A percentile compares a stretch with the other conserved stretches of the same genome.
Conservation (phyloP, 805 yeast genomes). For the Candida xiaguanensis region DNA sequence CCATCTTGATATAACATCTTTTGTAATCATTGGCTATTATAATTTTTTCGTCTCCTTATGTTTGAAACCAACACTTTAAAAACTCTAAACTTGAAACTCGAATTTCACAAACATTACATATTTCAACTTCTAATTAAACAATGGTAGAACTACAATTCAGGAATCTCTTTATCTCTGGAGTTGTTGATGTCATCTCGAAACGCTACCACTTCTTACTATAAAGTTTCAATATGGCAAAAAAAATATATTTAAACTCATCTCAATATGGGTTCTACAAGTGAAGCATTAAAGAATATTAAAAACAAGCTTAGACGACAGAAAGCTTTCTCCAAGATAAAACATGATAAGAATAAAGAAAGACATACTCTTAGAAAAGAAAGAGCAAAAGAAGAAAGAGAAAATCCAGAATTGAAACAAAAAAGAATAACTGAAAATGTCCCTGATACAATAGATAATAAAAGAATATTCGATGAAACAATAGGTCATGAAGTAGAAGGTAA, state of each 20-base stretch:
- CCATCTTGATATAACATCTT: slow-evolving; percentile 16
- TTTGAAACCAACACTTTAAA: background rate
- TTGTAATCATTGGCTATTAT: slow-evolving; percentile 1
- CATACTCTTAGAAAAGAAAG: slow-evolving; percentile 76
- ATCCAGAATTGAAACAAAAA: slow-evolving; percentile 78
- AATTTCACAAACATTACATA: background rate
- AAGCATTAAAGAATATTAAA: slow-evolving; percentile 45
- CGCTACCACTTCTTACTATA: background rate
- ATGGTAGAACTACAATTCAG: too few relatives aligned
- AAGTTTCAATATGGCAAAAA: background rate
- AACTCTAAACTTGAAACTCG: background rate
- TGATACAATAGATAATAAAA: slow-evolving; percentile 74
- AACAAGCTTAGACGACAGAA: slow-evolving; percentile 81
- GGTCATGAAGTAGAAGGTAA: slow-evolving; percentile 50
- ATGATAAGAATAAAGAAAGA: slow-evolving; percentile 69
- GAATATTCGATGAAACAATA: slow-evolving; percentile 86
- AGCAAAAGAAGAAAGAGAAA: slow-evolving; percentile 80
- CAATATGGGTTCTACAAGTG: slow-evolving; percentile 21
- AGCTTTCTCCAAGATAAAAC: slow-evolving; percentile 67
- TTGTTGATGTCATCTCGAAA: background rate
- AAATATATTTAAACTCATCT: slow-evolving; percentile 4
- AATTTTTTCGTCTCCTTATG: background rate
- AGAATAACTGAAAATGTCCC: slow-evolving; percentile 78
- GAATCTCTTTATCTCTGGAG: background rate
- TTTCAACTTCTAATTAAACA: too few relatives aligned